Conservation (phyloP, 2,329 filamentous ascomycete genomes). For the Phialemoniopsis sp. region DNA sequence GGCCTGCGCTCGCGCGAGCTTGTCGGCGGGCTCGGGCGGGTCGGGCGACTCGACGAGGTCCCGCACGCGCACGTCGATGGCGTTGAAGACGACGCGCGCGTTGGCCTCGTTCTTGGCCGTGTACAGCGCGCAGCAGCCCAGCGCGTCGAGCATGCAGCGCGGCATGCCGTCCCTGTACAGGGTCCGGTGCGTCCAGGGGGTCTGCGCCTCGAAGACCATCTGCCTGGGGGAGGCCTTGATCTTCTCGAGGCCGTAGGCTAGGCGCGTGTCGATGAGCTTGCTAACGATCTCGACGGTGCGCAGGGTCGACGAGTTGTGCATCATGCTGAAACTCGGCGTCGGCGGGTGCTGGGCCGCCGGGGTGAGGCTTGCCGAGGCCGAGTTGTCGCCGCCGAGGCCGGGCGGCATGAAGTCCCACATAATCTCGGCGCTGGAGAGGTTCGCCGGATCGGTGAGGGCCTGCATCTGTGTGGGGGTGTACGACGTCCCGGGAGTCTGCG, state of each 20-base stretch:
- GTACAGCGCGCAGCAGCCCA: constrained; percentile 49
- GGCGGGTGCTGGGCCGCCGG: background rate
- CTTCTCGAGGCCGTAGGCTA: constrained; percentile 42
- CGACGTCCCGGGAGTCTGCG: background rate
- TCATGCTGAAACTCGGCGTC: background rate
- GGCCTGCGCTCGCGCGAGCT: constrained; percentile 34
- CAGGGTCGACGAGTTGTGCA: background rate
- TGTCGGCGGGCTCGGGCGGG: constrained; percentile 18
- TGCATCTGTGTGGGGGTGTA: background rate
- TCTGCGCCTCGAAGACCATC: constrained; percentile 44
- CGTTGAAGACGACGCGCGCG: constrained; percentile 39
- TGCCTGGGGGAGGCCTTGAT: constrained; percentile 42
- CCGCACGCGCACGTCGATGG: constrained; percentile 37
- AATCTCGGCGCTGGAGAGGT: background rate
- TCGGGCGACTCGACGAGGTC: constrained; percentile 33
- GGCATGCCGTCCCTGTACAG: constrained; percentile 50
- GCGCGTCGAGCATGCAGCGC: constrained; percentile 45
- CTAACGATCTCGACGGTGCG: constrained; percentile 5
- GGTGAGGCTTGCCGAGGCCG: background rate
- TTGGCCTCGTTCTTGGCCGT: constrained; percentile 44
- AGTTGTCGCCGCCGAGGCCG: background rate
- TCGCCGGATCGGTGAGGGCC: background rate
- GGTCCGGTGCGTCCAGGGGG: constrained; percentile 49
- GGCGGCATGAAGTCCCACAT: background rate
- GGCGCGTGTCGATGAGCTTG: constrained; percentile 17